phyloP scores from a whole-genome alignment of 768 basidiomycete species.

The Lepiota brunneoincarnata region DNA sequence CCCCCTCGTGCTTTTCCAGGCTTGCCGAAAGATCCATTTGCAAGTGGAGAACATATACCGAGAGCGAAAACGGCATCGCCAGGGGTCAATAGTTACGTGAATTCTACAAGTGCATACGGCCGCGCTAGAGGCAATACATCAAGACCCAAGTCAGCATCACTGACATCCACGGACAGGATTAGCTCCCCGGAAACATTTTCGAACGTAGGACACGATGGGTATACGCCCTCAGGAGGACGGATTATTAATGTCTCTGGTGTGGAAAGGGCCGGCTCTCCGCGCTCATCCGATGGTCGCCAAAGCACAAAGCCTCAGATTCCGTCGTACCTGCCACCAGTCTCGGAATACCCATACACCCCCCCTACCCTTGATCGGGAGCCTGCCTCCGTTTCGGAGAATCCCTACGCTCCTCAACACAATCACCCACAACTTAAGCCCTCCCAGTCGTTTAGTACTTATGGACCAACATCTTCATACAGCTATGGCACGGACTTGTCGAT shows the following conservation, averaged over 20 bases:
- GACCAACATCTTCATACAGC: background rate
- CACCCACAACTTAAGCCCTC: background rate
- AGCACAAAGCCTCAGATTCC: conserved; percentile 14
- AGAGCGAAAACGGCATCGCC: conserved; percentile 5
- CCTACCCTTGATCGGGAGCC: background rate
- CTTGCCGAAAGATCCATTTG: background rate
- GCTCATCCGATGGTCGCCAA: conserved; percentile 24
- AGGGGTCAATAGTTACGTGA: background rate
- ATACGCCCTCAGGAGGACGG: conserved; percentile 26
- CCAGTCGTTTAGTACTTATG: background rate
- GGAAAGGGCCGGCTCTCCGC: conserved; percentile 32
- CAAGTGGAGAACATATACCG: background rate
- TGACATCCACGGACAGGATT: background rate
- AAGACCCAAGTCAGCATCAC: background rate
- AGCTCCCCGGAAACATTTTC: background rate
- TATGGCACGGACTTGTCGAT: background rate
- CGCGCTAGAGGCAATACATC: conserved; percentile 2
- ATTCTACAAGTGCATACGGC: background rate
- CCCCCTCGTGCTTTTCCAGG: conserved; percentile 4
- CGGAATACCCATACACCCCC: background rate
- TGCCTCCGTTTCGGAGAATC: background rate
- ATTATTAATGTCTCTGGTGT: conserved; percentile 20
- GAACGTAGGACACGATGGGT: conserved; percentile 27
- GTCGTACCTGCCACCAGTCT: conserved; percentile 4
- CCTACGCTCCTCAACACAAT: background rate